Evolutionary conservation across 176 grass and related monocot species (phyloP).

Genomic region (Cocos nucifera): DNA sequence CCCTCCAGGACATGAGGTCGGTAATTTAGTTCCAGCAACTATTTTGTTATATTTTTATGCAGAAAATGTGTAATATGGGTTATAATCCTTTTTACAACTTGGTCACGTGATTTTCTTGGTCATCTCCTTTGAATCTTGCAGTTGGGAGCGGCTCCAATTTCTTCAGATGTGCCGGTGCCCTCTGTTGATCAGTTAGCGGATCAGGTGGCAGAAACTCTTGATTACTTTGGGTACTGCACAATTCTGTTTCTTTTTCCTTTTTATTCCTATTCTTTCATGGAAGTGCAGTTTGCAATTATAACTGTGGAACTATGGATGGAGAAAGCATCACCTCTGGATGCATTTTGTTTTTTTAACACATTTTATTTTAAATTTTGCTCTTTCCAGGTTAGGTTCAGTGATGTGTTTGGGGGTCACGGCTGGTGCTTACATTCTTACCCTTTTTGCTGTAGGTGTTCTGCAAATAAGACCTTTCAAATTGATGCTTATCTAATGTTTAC

Average conservation of each 20-base stretch:
- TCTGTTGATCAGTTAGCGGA: constrained; percentile 86
- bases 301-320: too few species aligned
- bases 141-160: constrained; percentile 97
- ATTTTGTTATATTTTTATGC: not conserved
- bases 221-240: constrained; percentile 85
- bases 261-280: too few species aligned
- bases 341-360: too few species aligned
- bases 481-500: not conserved
- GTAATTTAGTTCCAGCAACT: constrained; percentile 15
- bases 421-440: constrained; percentile 95
- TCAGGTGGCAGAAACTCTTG: constrained; percentile 81
- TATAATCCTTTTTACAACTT: constrained; percentile 9
- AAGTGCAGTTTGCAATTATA: too few species aligned
- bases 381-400: constrained; percentile 83
- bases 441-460: constrained; percentile 70
- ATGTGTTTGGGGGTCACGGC: constrained; percentile 97
- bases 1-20: constrained; percentile 95
- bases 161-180: constrained; percentile 38
- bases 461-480: not conserved
- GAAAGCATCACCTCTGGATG: too few species aligned
- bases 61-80: not conserved
- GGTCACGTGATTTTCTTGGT: constrained; percentile 20
- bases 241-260: too few species aligned
- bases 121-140: constrained; percentile 38
- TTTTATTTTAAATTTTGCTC: constrained; percentile 25